Evolutionary conservation across 371 early-diverging fungal species (phyloP).

Genomic region (Choanephora cucurbitarum): DNA sequence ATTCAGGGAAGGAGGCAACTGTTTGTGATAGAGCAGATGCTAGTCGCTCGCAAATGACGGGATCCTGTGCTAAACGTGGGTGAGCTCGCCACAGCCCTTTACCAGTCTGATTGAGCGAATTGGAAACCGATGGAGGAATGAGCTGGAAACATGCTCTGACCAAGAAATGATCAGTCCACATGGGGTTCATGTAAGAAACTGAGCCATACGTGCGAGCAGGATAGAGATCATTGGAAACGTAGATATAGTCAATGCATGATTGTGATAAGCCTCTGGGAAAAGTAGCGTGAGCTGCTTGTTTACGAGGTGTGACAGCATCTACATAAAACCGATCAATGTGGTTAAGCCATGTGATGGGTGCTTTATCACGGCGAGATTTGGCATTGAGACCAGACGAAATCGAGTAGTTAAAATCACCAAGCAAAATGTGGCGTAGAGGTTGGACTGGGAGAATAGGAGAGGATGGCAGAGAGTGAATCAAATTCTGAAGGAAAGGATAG

Average conservation of each 20-base stretch:
- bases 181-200: not conserved
- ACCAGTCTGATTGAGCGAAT: slow-evolving; percentile 1
- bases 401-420: slow-evolving; percentile 18
- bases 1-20: not conserved
- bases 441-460: not conserved
- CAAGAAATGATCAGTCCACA: slow-evolving; percentile 17
- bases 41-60: not conserved
- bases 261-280: slow-evolving; percentile 6
- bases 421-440: slow-evolving; percentile 3
- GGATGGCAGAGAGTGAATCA: not conserved
- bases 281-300: not conserved
- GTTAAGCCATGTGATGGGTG: slow-evolving; percentile 6
- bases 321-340: not conserved
- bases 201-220: slow-evolving; percentile 1
- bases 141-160: not conserved
- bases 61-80: slow-evolving; percentile 7
- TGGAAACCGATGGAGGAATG: not conserved
- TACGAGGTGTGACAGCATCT: not conserved
- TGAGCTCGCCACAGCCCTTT: slow-evolving; percentile 21
- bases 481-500: not conserved
- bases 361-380: not conserved
- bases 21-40: not conserved
- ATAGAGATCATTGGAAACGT: not conserved
- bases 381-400: not conserved
- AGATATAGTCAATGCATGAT: slow-evolving; percentile 16